Evolutionary conservation across 2,329 filamentous ascomycete species (phyloP).

Genomic region (Penicillium sclerotigenum): DNA sequence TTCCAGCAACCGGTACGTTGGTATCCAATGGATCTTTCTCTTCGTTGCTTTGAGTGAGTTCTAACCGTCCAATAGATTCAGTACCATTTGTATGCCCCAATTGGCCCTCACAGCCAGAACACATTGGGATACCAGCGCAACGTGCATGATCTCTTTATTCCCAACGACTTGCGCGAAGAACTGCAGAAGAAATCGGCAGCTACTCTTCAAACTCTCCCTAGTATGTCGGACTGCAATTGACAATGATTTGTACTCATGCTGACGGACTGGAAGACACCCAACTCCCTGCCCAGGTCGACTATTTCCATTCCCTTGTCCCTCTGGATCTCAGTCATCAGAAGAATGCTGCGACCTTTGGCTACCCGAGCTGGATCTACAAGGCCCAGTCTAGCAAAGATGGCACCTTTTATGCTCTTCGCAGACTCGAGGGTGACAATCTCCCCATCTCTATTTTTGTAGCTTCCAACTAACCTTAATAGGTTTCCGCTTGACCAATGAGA

Average conservation of each 20-base stretch:
- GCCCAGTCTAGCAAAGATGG: slow-evolving; percentile 85
- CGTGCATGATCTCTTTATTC: slow-evolving; percentile 87
- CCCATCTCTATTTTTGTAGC: neutral
- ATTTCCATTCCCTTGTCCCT: slow-evolving; percentile 89
- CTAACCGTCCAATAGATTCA: slow-evolving; percentile 56
- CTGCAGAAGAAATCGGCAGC: slow-evolving; percentile 85
- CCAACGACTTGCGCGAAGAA: slow-evolving; percentile 81
- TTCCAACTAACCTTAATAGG: slow-evolving; percentile 46
- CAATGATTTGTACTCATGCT: slow-evolving; percentile 6
- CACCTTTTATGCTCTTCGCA: slow-evolving; percentile 78
- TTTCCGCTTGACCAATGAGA: slow-evolving; percentile 83
- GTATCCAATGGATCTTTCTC: neutral
- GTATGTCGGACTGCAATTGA: slow-evolving; percentile 42
- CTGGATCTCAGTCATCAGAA: slow-evolving; percentile 79
- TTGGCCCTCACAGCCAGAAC: slow-evolving; percentile 77
- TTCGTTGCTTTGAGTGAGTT: neutral
- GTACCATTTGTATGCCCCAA: slow-evolving; percentile 89
- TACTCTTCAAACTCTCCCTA: slow-evolving; percentile 78
- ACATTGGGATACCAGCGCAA: slow-evolving; percentile 80
- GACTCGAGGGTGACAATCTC: slow-evolving; percentile 64
- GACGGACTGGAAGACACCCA: slow-evolving; percentile 55
- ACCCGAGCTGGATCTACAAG: slow-evolving; percentile 93
- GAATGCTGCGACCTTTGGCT: slow-evolving; percentile 76
- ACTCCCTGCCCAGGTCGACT: slow-evolving; percentile 71
- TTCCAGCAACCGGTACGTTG: slow-evolving; percentile 62